phyloP scores from a whole-genome alignment of 345 rosid species.

The Eucalyptus lansdowneana region DNA sequence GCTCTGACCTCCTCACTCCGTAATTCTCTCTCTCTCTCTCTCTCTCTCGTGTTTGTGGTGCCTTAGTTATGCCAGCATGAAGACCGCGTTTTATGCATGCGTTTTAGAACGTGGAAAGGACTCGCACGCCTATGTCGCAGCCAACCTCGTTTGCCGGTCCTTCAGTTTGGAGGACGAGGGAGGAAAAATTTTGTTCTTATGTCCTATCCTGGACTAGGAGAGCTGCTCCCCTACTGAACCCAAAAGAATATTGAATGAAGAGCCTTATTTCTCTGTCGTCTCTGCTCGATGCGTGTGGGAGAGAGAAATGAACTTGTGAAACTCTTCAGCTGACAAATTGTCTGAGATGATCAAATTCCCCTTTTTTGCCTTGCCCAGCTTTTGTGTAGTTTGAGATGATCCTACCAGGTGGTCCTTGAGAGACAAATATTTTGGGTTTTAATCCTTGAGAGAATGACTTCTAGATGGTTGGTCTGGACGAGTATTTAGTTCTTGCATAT shows the following conservation, averaged over 20 bases:
- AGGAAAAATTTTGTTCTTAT: background rate
- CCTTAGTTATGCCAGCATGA: background rate
- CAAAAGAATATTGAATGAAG: background rate
- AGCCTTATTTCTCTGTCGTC: background rate
- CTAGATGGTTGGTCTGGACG: background rate
- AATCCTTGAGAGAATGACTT: background rate
- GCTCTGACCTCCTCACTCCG: conserved; percentile 66
- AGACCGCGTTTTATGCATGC: background rate
- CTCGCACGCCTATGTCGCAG: background rate
- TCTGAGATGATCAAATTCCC: background rate
- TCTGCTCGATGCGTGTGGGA: background rate
- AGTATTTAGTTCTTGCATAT: background rate
- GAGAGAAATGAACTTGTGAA: background rate
- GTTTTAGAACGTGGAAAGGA: background rate
- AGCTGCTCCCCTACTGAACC: background rate
- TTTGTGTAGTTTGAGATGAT: background rate
- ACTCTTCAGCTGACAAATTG: background rate
- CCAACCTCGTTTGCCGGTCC: background rate
- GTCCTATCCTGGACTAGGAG: background rate
- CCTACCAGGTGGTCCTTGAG: background rate
- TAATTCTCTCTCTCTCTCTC: conserved; percentile 6
- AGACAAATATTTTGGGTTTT: background rate
- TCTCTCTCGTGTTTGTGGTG: background rate
- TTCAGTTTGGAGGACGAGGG: background rate
- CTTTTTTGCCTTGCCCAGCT: background rate